Evolutionary conservation across 805 yeast genomes (phyloP).

Genomic region (Cyberlindnera bimundalis): DNA sequence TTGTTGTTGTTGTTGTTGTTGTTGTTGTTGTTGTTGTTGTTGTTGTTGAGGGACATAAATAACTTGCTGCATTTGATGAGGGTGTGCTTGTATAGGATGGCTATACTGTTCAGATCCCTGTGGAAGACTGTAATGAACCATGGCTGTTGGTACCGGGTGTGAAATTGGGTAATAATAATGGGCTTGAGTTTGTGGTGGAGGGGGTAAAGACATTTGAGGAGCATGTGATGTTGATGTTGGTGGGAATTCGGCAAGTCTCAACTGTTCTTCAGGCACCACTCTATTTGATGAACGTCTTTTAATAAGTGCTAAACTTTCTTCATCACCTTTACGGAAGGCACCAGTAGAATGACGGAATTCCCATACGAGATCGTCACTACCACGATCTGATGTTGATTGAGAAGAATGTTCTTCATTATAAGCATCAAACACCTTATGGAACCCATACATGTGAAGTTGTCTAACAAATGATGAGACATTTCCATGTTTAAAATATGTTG

Average conservation of each 20-base stretch:
- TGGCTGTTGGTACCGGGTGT: not conserved
- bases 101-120: constrained; percentile 1
- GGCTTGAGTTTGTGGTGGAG: constrained; percentile 3
- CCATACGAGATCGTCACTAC: constrained; percentile 45
- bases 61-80: constrained; percentile 4
- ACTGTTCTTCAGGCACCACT: constrained; percentile 16
- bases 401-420: constrained; percentile 16
- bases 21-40: constrained; percentile 14
- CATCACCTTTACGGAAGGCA: constrained; percentile 68
- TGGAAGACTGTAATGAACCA: constrained; percentile 3
- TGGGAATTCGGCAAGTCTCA: constrained; percentile 13
- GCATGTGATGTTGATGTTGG: not conserved
- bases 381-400: constrained; percentile 6
- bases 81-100: constrained; percentile 6
- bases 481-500: constrained; percentile 88
- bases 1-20: constrained; percentile 13
- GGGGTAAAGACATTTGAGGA: not conserved
- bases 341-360: constrained; percentile 79
- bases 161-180: constrained; percentile 8
- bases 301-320: constrained; percentile 57
- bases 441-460: constrained; percentile 94
- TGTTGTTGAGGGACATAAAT: constrained; percentile 9
- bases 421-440: constrained; percentile 62
- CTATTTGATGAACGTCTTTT: constrained; percentile 50
- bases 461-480: constrained; percentile 91